These are phyloP conservation scores for Kingdonia uniflora DNA, from an alignment of 164 flowering plant genomes.

Conservation along the genomic window DNA sequence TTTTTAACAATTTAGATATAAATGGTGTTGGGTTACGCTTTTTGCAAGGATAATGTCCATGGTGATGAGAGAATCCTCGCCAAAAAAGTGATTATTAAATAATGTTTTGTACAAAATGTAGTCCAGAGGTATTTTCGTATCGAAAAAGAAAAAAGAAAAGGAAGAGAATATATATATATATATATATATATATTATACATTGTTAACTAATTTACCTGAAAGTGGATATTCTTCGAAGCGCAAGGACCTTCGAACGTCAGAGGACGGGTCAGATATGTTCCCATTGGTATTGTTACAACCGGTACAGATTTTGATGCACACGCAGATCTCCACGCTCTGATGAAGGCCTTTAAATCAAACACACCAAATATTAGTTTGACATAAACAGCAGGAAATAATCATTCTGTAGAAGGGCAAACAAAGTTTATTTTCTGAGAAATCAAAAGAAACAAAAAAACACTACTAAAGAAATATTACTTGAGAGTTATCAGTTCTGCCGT, in stretches of 20 bases:
- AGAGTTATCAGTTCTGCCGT: conserved; percentile 1
- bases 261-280: background rate
- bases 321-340: background rate
- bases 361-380: background rate
- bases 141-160: too few species aligned
- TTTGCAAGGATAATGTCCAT: too few species aligned
- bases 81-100: background rate
- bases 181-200: background rate
- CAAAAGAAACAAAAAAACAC: background rate
- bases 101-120: background rate
- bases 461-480: background rate
- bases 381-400: background rate
- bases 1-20: background rate
- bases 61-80: too few species aligned
- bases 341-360: background rate
- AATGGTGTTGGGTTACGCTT: background rate
- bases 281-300: background rate
- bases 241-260: background rate
- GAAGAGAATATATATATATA: background rate
- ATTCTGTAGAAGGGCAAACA: background rate
- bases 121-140: too few species aligned
- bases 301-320: background rate
- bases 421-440: background rate
- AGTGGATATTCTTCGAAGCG: background rate
- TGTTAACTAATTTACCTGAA: background rate